Evolutionary conservation across 202 grass and related monocot genomes (phyloP).

Genomic region (Alloteropsis angusta): DNA sequence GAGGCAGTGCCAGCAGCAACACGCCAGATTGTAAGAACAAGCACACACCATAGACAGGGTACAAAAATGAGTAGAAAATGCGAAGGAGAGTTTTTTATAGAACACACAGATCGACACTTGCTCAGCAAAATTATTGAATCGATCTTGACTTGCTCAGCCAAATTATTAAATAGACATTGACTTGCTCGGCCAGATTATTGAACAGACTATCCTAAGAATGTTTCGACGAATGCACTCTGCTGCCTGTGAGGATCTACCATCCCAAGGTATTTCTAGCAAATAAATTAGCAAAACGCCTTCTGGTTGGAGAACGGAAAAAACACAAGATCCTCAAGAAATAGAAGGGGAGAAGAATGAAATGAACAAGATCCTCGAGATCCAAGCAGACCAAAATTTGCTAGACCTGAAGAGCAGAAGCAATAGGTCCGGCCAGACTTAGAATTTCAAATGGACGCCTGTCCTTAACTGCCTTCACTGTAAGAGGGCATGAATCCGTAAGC

Average conservation of each 20-base stretch:
- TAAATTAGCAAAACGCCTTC: not conserved
- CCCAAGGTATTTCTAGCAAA: not conserved
- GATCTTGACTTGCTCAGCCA: slow-evolving; percentile 5
- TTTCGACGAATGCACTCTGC: not conserved
- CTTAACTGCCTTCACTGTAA: slow-evolving; percentile 70
- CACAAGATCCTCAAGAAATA: not conserved
- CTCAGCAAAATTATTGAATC: no score
- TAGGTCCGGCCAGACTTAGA: slow-evolving; percentile 70
- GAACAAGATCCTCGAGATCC: no score
- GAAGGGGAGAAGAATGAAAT: slow-evolving; percentile 17
- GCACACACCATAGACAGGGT: not conserved
- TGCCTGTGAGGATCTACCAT: not conserved
- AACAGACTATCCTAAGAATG: slow-evolving; percentile 10
- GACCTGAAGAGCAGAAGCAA: slow-evolving; percentile 80
- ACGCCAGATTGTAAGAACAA: not conserved
- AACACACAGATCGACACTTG: not conserved
- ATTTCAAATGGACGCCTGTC: slow-evolving; percentile 76
- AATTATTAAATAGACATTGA: slow-evolving; percentile 26
- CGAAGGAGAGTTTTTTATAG: not conserved
- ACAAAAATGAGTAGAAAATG: not conserved
- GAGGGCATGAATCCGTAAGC: slow-evolving; percentile 95
- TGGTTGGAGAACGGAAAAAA: not conserved
- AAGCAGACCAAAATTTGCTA: slow-evolving; percentile 32
- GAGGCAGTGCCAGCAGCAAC: no score
- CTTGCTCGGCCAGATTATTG: no score